A percentile compares a stretch with the other conserved stretches of the same genome.
Conservation (phyloP, 257 asterid species). For the Cordia subcordata region DNA sequence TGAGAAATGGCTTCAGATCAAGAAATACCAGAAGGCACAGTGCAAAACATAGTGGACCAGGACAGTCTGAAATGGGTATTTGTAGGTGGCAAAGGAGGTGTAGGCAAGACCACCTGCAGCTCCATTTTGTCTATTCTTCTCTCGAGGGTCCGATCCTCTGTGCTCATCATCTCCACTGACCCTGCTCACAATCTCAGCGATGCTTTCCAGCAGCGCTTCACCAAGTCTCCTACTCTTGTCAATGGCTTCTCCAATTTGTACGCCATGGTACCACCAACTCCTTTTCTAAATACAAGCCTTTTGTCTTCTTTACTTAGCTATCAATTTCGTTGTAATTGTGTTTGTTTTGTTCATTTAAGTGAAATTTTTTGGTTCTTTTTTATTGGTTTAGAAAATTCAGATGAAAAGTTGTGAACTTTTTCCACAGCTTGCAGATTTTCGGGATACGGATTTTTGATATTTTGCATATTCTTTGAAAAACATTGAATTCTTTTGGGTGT, state of each 20-base stretch:
- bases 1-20: slow-evolving; percentile 46
- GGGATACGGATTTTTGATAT: too few species aligned
- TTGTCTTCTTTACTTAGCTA: neutral
- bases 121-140: slow-evolving; percentile 69
- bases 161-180: slow-evolving; percentile 90
- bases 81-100: slow-evolving; percentile 98
- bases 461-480: too few species aligned
- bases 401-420: neutral
- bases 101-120: slow-evolving; percentile 94
- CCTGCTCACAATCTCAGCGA: slow-evolving; percentile 98
- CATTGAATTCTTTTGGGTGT: too few species aligned
- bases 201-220: slow-evolving; percentile 87
- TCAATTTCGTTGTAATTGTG: neutral
- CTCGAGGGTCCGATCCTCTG: slow-evolving; percentile 67
- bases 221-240: slow-evolving; percentile 87
- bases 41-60: slow-evolving; percentile 74
- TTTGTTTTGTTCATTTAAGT: slow-evolving; percentile 2
- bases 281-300: neutral
- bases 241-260: slow-evolving; percentile 88
- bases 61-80: slow-evolving; percentile 85
- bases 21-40: slow-evolving; percentile 65
- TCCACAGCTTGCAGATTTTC: too few species aligned
- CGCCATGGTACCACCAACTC: slow-evolving; percentile 65
- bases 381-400: neutral
- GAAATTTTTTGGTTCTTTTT: too few species aligned